Base-by-base conservation (phyloP, 2,329 filamentous ascomycete genomes). In the Ceratocystis cacaofunesta region DNA sequence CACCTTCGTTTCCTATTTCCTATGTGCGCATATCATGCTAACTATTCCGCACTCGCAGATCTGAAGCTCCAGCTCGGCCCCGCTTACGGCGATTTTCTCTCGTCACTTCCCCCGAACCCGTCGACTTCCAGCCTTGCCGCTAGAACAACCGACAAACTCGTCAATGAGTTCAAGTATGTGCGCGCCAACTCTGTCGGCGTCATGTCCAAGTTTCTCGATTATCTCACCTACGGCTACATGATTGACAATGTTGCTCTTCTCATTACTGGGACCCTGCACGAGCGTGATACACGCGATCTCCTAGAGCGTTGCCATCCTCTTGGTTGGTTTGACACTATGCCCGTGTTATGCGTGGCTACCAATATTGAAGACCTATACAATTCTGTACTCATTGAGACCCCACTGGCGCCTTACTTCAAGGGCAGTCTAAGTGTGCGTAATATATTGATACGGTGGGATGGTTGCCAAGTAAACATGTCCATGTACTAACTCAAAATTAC, bases 321-420 rank as follows among this genome's bases (percentile, higher is more conserved):
- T 6, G 94, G 94, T 70, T 97, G 92, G 91, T 99, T 99, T 75
- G 94, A 99, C 80, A 96, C 94, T 7, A 91, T 99, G 87, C 95
- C 94, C 0, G 94, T 96, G 2, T 87, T 99, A 64, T 97, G 92
- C 74, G 92, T 97, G 57, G 94, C 94, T 41, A 96, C 92, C 62
- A 99, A 97, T 75, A 96, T 97, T 69, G 94, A 99, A 78, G 94
- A 99, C 74, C 82, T 99, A 46, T 99, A 99, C 82, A 99, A 97
- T 80, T 95, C 89, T 58, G 94, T 99, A 19, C 79, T 99, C 70
- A 92, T 99, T 70, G 94, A 99, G 79, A 99, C 94, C 2, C 94
- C 94, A 3, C 81, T 99, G 61, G 94, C 94, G 15, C 87, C 90
- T 7, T 99, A 95, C 78, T 99, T 99, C 84, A 97, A 99, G 79